phyloP scores from a whole-genome alignment of 805 yeast genomes.

The Metschnikowia kunwiensis region DNA sequence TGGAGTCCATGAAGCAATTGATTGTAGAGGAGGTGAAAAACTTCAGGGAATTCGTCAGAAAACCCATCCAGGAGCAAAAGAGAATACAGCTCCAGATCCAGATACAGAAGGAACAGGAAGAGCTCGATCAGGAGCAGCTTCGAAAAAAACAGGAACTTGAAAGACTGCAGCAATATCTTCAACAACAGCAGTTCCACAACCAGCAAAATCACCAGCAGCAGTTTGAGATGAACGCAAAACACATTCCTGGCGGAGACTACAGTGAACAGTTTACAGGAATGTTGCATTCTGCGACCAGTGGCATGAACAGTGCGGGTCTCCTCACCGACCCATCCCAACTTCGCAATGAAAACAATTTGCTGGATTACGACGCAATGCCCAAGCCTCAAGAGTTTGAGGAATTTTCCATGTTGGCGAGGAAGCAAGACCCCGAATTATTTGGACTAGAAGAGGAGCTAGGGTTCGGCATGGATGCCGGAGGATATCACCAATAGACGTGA shows the following conservation, averaged over 20 bases:
- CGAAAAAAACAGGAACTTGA: slow-evolving; percentile 18
- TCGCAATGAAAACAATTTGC: slow-evolving; percentile 21
- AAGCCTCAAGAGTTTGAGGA: slow-evolving; percentile 45
- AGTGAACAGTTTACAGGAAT: slow-evolving; percentile 14
- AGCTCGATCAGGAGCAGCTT: slow-evolving; percentile 16
- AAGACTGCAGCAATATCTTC: slow-evolving; percentile 11
- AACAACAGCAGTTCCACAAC: slow-evolving; percentile 3
- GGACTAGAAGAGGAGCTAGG: slow-evolving; percentile 44
- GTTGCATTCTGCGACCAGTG: slow-evolving; percentile 13
- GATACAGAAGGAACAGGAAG: slow-evolving; percentile 18
- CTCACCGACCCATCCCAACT: slow-evolving; percentile 24
- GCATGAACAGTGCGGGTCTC: slow-evolving; percentile 21
- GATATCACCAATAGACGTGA: slow-evolving; percentile 8
- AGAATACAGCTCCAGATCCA: slow-evolving; percentile 38
- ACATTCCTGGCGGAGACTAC: slow-evolving; percentile 2
- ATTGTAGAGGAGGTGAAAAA: slow-evolving; percentile 75
- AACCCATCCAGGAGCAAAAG: slow-evolving; percentile 59
- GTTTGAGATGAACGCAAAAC: slow-evolving; percentile 5
- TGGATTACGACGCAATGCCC: slow-evolving; percentile 37
- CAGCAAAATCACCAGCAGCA: slow-evolving; percentile 3
- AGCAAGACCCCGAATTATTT: slow-evolving; percentile 28
- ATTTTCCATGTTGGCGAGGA: slow-evolving; percentile 24
- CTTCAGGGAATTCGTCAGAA: slow-evolving; percentile 78
- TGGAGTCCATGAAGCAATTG: slow-evolving; percentile 70
- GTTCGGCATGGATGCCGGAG: slow-evolving; percentile 42